These are phyloP conservation scores for Fomitopsis serialis DNA, from an alignment of 768 basidiomycete genomes.

Conservation along the genomic window DNA sequence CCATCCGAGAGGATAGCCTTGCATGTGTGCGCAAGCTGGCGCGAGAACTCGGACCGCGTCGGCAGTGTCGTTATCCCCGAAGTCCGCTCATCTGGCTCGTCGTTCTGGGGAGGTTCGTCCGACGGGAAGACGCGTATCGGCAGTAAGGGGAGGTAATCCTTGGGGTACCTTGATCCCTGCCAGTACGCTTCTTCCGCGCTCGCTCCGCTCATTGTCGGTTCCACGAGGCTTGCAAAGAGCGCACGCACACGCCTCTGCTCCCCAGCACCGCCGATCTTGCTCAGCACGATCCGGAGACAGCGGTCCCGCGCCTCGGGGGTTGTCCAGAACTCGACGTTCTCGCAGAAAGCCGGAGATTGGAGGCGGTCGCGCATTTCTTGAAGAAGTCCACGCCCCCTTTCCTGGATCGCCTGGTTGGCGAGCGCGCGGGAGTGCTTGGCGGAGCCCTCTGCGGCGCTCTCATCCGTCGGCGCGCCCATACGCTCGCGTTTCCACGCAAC, in stretches of 20 bases:
- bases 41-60: slow-evolving; percentile 35
- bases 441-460: slow-evolving; percentile 7
- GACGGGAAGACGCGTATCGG: slow-evolving; percentile 50
- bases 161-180: slow-evolving; percentile 53
- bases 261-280: slow-evolving; percentile 69
- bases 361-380: slow-evolving; percentile 56
- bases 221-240: slow-evolving; percentile 38
- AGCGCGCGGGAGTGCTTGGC: slow-evolving; percentile 66
- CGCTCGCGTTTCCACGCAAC: slow-evolving; percentile 49
- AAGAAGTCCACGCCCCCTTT: slow-evolving; percentile 60
- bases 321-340: slow-evolving; percentile 66
- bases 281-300: slow-evolving; percentile 62
- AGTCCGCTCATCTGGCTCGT: neutral
- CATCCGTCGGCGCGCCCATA: neutral
- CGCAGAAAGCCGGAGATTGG: neutral
- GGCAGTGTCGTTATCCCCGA: neutral
- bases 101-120: slow-evolving; percentile 14
- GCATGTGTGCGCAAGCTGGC: slow-evolving; percentile 47
- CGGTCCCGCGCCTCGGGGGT: slow-evolving; percentile 72
- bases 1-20: slow-evolving; percentile 35
- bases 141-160: slow-evolving; percentile 48
- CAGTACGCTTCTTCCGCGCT: slow-evolving; percentile 49
- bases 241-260: slow-evolving; percentile 63
- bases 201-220: slow-evolving; percentile 1
- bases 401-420: slow-evolving; percentile 66